Evolutionary conservation across 306 rosid species (phyloP), one percentile per base, ranked within the genome.

Genomic region (Canavalia ensiformis): DNA sequence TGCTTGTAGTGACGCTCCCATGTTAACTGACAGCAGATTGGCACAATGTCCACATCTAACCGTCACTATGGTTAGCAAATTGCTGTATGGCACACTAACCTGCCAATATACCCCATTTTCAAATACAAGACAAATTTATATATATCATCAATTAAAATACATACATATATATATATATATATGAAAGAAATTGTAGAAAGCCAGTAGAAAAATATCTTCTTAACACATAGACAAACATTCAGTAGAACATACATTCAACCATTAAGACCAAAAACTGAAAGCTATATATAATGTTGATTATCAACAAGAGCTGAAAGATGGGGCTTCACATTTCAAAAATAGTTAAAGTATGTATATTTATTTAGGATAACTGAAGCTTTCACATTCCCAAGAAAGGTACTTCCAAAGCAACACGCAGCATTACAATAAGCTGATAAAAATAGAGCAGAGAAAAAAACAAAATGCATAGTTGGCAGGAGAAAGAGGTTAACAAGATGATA

Each of bases 31-130:
- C 62, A 95, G 85, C 84, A 95, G 85, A 93, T 95, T 93, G 42
- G 91, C 88, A 78, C 99, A 95, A 74, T 95, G 98, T 42, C 99
- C 99, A 63, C 99, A 95, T 88, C 99, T 91, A 72, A 95, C 98
- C 35, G 99, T 95, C 86, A 88, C 98, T 34, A 89, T 67, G 78
- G 88, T 88, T 77, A 81, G 83, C 87, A 88, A 10, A 82, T 84
- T 88, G 90, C 83, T 89, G 86, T 81, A 82, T 90, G 99, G 99
- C 86, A 95, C 99, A 85, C 90, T 95, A 59, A 95, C 99, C 99
- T 95, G 90, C 86, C 55, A 75, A 66, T 49, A 66, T 49, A n/a
- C 18, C 44, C 83, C 83, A 81, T 59, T 85, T 80, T 68, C 18
- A 68, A 47, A 69, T 11, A 31, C 42, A 69, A 11, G 11, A 46